Evolutionary conservation across 805 yeast species (phyloP), one percentile per base, ranked within the genome.

Genomic region (Hanseniaspora vineae): DNA sequence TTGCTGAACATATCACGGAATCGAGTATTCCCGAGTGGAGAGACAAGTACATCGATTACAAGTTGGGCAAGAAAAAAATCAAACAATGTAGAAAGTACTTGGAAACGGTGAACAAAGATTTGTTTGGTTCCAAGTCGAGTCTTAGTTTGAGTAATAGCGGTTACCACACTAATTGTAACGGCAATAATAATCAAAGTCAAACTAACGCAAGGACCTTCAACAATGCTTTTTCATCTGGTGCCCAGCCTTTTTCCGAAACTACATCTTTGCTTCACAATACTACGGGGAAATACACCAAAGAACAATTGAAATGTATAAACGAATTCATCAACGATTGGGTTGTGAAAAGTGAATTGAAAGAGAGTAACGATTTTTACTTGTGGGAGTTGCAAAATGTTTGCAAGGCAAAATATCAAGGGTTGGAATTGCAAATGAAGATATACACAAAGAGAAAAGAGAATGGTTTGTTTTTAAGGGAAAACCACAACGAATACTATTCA

Each of bases 21-120:
- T 78, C 79, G n/a, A 69, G 72, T 13, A 83, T 84, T 48, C 95
- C 96, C 4, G 95, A 84, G 57, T 89, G 97, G 97, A 79, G 77
- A 57, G 81, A 78, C 47, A 80, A 80, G 57, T 89, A 89, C 58
- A 70, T 89, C 33, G 83, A 85, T 57, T 82, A 82, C 59, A 78
- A 79, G 54, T 59, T 64, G 42, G 71, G 76, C 32, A 69, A 67
- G 55, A 67, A 66, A 54, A 64, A 59, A 51, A 57, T 70, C 45
- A 68, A 56, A 10, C 64, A 66, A 15, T 44, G 42, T 20, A 35
- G 31, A 12, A n/a, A 35, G 4, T 31, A 17, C 6, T 9, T 18
- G 9, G 33, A 13, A 14, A 15, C 19, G n/a, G 17, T 10, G 11
- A 37, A 37, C 33, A n/a, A 46, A 20, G 43, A 35, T 18, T 1